Evolutionary conservation across 2,329 filamentous ascomycete species (phyloP).

Genomic region (Lomentospora prolificans): DNA sequence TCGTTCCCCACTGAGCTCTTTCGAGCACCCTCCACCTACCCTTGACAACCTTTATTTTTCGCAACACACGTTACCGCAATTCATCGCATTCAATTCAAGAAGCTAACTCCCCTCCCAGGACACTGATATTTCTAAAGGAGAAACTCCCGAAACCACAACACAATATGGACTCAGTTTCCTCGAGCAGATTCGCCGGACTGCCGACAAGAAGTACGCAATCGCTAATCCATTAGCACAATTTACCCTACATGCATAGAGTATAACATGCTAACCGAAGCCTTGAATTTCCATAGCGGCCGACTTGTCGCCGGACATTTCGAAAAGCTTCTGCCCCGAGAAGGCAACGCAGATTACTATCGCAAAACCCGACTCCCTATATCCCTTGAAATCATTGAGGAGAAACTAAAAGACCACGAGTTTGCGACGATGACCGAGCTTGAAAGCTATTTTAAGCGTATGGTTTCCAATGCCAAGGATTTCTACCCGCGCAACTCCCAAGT

Average conservation of each 20-base stretch:
- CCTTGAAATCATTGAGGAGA: slow-evolving; percentile 65
- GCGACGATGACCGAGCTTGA: slow-evolving; percentile 64
- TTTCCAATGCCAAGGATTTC: slow-evolving; percentile 77
- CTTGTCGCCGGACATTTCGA: slow-evolving; percentile 68
- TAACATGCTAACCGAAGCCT: slow-evolving; percentile 13
- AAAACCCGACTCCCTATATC: slow-evolving; percentile 70
- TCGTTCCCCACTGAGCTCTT: too few species aligned
- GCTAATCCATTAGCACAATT: too few species aligned
- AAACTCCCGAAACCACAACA: slow-evolving; percentile 59
- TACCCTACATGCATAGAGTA: too few species aligned
- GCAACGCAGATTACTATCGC: slow-evolving; percentile 67
- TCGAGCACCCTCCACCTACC: slow-evolving; percentile 15
- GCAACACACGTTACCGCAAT: background rate
- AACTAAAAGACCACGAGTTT: slow-evolving; percentile 61
- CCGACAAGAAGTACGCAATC: slow-evolving; percentile 73
- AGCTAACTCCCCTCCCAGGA: slow-evolving; percentile 6
- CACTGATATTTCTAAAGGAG: slow-evolving; percentile 30
- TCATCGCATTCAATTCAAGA: background rate
- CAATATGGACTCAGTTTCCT: slow-evolving; percentile 64
- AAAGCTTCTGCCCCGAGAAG: slow-evolving; percentile 52
- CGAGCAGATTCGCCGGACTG: slow-evolving; percentile 63
- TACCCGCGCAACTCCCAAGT: slow-evolving; percentile 63
- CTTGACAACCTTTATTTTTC: slow-evolving; percentile 3
- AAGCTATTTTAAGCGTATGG: slow-evolving; percentile 79
- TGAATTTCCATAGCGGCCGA: slow-evolving; percentile 47